These are phyloP conservation scores for Verticillium nonalfalfae DNA, from an alignment of 2,329 filamentous ascomycete species.

Conservation along the genomic window DNA sequence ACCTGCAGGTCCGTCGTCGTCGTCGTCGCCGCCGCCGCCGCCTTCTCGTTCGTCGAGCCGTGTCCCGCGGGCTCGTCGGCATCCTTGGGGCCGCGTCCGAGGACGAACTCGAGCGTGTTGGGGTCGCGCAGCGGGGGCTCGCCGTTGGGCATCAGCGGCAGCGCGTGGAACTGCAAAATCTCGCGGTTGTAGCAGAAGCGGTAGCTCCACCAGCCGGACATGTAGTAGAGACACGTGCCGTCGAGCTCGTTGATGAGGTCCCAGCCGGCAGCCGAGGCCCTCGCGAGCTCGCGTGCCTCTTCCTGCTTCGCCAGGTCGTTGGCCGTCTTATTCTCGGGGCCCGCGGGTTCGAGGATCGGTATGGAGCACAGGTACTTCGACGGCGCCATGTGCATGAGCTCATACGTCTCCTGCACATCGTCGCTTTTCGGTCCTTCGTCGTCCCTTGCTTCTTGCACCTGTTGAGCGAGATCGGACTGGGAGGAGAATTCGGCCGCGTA, in stretches of 20 bases:
- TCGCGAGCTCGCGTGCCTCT: constrained; percentile 71
- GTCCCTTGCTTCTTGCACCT: constrained; percentile 25
- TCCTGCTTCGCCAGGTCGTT: constrained; percentile 63
- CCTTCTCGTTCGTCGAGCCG: constrained; percentile 4
- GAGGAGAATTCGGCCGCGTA: constrained; percentile 32
- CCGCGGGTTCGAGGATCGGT: constrained; percentile 57
- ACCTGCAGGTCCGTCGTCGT: constrained; percentile 64
- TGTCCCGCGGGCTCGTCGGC: constrained; percentile 8
- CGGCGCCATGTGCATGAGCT: constrained; percentile 65
- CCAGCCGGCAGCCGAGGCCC: constrained; percentile 72
- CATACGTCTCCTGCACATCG: constrained; percentile 46
- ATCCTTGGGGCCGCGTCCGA: constrained; percentile 52
- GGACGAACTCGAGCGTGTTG: constrained; percentile 66
- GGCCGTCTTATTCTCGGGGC: constrained; percentile 57
- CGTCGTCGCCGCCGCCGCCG: constrained; percentile 37
- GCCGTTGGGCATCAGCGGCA: constrained; percentile 59
- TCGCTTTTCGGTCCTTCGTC: constrained; percentile 19
- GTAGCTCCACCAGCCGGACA: constrained; percentile 94
- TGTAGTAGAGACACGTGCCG: constrained; percentile 71
- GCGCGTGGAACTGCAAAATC: constrained; percentile 84
- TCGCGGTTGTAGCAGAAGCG: constrained; percentile 86
- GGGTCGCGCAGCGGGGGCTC: constrained; percentile 74
- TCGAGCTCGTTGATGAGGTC: constrained; percentile 74
- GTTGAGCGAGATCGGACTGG: constrained; percentile 30
- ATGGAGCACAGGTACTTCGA: constrained; percentile 80